Base-by-base conservation (phyloP, 257 asterid genomes). In the Nicotiana attenuata region DNA sequence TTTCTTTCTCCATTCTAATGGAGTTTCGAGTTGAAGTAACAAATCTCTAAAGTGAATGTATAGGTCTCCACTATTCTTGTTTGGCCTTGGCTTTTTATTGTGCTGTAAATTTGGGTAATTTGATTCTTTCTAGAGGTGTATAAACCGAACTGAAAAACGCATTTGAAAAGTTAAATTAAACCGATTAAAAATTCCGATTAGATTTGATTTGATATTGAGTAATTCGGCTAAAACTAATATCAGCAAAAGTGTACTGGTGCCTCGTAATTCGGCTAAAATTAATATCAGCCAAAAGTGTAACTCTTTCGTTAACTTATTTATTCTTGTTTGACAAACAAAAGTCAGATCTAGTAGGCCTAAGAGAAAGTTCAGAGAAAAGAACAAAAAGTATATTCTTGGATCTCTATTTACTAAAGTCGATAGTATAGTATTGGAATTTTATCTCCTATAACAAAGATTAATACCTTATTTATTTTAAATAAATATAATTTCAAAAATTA, bases 1-100 rank as follows among this genome's bases (percentile, higher is more conserved):
- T 59, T 35, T 80, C 65, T 85, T 87, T 84, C 81, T 89, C 93
- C 98, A 95, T 94, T 45, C 3, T 0, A 41, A 69, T 20, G 5
- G 77, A 69, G 31, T 38, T 41, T 41, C 60, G 47, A 47, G 1
- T 29, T 57, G 64, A 57, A 57, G 26, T n/a, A 3, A 19, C 26
- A 19, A 55, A 17, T 55, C n/a, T 16, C 8, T 19, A 3, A n/a
- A n/a, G n/a, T n/a, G n/a, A n/a, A n/a, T 57, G 26, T 19, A 7
- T 19, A 0, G 26, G 26, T 57, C 63, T 19, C 26, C 64, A 19
- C 64, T 19, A 19, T 19, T 52, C 57, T 52, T 52, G 57, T 41
- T 41, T 41, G 50, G 13, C 13, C 50, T 52, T 52, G 13, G 17
- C 5, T 11, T 17, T 57, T 17, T 57, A 7, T 17, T 57, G 64